Conservation (phyloP, 2,329 filamentous ascomycete species). For the Colletotrichum neosansevieriae region DNA sequence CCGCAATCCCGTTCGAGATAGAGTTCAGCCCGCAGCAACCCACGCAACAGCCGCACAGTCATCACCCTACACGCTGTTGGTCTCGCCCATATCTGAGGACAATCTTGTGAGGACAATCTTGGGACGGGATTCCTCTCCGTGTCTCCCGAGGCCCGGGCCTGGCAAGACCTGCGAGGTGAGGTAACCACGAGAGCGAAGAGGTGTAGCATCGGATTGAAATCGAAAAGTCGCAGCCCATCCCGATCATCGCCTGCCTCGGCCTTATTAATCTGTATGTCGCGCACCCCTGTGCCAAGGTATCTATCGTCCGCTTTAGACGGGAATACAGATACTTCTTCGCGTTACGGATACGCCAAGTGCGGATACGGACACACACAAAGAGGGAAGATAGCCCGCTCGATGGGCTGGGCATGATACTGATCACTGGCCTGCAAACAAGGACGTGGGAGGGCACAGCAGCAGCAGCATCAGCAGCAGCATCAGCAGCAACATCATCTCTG, state of each 20-base stretch:
- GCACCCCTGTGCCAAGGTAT: too few species aligned
- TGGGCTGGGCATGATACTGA: neutral
- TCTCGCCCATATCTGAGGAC: slow-evolving; percentile 30
- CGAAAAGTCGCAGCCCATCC: slow-evolving; percentile 3
- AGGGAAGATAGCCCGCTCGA: neutral
- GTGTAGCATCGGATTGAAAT: slow-evolving; percentile 22
- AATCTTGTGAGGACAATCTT: slow-evolving; percentile 29
- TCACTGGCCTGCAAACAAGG: neutral
- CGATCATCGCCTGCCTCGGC: slow-evolving; percentile 8
- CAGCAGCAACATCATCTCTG: slow-evolving; percentile 2
- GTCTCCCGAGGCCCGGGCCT: slow-evolving; percentile 1
- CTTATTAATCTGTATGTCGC: neutral
- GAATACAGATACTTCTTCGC: too few species aligned
- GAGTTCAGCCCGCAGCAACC: slow-evolving; percentile 36
- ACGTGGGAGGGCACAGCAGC: neutral
- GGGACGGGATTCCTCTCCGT: slow-evolving; percentile 22
- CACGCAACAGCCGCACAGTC: slow-evolving; percentile 32
- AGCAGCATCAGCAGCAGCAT: neutral
- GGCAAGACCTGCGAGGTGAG: neutral
- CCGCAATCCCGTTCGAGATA: slow-evolving; percentile 38
- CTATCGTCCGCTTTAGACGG: too few species aligned
- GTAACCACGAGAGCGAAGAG: neutral
- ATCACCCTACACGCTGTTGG: slow-evolving; percentile 12
- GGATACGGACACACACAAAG: slow-evolving; percentile 17
- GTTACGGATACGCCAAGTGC: neutral